These are phyloP conservation scores for Gentiana macrophylla DNA, from an alignment of 257 asterid species.

Conservation along the genomic window DNA sequence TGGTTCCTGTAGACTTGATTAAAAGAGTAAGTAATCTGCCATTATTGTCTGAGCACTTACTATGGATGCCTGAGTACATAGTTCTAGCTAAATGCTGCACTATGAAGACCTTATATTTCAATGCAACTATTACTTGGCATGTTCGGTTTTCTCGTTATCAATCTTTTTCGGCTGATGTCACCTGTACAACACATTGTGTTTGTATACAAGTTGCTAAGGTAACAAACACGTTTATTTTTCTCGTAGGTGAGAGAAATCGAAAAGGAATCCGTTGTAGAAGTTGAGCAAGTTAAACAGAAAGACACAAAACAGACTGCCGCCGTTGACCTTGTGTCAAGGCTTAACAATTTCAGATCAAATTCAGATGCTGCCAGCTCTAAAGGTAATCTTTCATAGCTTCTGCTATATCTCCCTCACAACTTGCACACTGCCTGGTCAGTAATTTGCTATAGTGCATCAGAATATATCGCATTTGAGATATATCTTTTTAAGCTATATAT, in stretches of 20 bases:
- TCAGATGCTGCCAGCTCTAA: slow-evolving; percentile 65
- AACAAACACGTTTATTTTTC: not conserved
- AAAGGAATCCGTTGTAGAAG: slow-evolving; percentile 38
- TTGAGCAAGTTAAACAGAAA: slow-evolving; percentile 39
- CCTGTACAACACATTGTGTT: no score
- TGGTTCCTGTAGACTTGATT: slow-evolving; percentile 79
- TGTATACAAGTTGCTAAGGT: no score
- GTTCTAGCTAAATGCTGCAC: no score
- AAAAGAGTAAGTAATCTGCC: slow-evolving; percentile 45
- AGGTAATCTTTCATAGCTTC: slow-evolving; percentile 27
- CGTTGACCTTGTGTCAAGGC: slow-evolving; percentile 61
- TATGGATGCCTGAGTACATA: no score
- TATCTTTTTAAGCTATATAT: no score
- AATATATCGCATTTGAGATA: no score
- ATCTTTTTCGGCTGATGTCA: no score
- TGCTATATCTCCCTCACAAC: not conserved
- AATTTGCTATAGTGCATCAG: not conserved
- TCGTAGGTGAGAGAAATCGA: slow-evolving; percentile 69
- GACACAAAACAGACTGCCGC: slow-evolving; percentile 77
- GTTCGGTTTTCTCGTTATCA: no score
- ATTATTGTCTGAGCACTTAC: not conserved
- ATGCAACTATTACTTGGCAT: no score
- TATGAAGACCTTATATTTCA: no score
- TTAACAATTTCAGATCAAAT: slow-evolving; percentile 64
- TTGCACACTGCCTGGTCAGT: not conserved